Base-by-base conservation (phyloP, 768 basidiomycete genomes). In the Xanthoconium stramineum region DNA sequence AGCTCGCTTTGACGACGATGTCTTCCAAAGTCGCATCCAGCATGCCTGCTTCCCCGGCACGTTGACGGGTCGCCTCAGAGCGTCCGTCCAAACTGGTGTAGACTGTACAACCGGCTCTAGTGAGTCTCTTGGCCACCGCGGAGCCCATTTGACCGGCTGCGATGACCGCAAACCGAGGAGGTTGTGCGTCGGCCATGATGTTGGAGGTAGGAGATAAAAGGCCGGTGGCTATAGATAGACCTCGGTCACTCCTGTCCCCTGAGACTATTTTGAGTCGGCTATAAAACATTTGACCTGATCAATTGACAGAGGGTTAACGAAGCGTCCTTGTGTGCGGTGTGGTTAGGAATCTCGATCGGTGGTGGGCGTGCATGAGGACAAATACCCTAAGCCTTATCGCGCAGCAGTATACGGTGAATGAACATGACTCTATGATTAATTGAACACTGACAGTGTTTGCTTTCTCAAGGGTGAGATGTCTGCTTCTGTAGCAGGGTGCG, bases 121-220 rank as follows among this genome's bases (percentile, higher is more conserved):
- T 73, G 36, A 85, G 72, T 29, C 74, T 76, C 33, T 68, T 74
- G 17, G 76, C 84, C 32, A 86, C 78, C 19, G 75, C 83, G 6
- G 82, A 71, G 29, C 83, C 84, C 86, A 85, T 86, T 3, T 75
- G 77, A 17, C 84, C 83, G 10, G 82, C 76, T 35, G 82, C 77
- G 55, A 86, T 69, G 20, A 85, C 70, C 32, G 78, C 79, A 52
- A 85, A 68, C 33, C 64, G 70, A 56, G 66, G 66, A 5, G 10
- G 37, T 39, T 46, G 14, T 12, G 24, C 12, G 19, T 56, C 19
- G 10, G 35, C 50, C 67, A 72, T 65, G 54, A 33, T 53, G 57
- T 3, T 54, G 57, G 50, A 32, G 35, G 55, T 45, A 19, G 40
- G 52, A 58, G 47, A 57, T 53, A 45, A 48, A 35, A 12, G 47